Evolutionary conservation across 176 grass and related monocot genomes (phyloP).

Genomic region (Lolium rigidum): DNA sequence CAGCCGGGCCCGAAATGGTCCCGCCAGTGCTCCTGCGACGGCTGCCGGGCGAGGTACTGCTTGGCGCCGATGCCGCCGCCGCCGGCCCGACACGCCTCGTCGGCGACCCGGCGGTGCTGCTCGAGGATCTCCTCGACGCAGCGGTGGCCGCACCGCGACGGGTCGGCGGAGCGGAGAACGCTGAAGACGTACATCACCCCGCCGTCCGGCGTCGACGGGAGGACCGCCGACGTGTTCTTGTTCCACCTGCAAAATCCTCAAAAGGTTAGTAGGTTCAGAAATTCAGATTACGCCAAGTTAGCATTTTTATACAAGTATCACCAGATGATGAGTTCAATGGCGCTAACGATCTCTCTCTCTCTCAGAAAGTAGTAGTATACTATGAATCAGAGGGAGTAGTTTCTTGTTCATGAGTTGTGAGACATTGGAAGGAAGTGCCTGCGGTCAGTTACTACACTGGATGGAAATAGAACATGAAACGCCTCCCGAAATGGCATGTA

Average conservation of each 20-base stretch:
- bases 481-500: constrained; percentile 35
- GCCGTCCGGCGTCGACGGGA: constrained; percentile 52
- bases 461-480: background rate
- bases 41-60: constrained; percentile 76
- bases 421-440: background rate
- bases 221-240: constrained; percentile 66
- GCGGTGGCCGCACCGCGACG: constrained; percentile 46
- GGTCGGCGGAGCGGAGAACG: constrained; percentile 75
- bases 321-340: background rate
- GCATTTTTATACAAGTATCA: background rate
- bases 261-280: background rate
- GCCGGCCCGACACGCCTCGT: constrained; percentile 46
- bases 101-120: constrained; percentile 60
- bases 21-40: constrained; percentile 61
- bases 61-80: constrained; percentile 57
- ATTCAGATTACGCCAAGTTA: background rate
- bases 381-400: no score
- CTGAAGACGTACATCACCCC: constrained; percentile 65
- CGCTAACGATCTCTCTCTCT: background rate
- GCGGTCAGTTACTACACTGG: background rate
- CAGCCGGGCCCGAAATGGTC: constrained; percentile 65
- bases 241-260: constrained; percentile 65
- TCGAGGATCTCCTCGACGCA: constrained; percentile 63
- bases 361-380: no score
- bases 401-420: background rate